phyloP scores from a whole-genome alignment of 805 yeast species.

The Cyberlindnera nakhonratchasimensis region DNA sequence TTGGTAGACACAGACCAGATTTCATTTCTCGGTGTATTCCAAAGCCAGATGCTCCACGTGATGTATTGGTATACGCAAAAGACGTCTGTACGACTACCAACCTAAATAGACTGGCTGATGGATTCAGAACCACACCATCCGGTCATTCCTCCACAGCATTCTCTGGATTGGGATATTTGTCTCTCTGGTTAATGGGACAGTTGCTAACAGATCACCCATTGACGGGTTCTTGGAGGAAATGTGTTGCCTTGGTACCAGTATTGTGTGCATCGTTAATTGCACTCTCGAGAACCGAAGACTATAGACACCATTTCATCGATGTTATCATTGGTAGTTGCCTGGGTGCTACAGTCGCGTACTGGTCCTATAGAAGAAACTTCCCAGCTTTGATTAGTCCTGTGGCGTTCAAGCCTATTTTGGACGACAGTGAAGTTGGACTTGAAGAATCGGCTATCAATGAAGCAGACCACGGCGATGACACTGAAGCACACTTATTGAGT shows the following conservation, averaged over 20 bases:
- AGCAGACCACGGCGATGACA: constrained; percentile 22
- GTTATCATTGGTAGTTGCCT: constrained; percentile 67
- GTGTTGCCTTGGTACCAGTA: constrained; percentile 51
- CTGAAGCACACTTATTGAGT: constrained; percentile 16
- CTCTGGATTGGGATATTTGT: constrained; percentile 59
- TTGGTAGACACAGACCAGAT: constrained; percentile 92
- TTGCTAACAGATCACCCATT: constrained; percentile 43
- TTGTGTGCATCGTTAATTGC: constrained; percentile 77
- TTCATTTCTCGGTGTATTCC: constrained; percentile 85
- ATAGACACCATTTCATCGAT: constrained; percentile 90
- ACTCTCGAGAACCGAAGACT: constrained; percentile 82
- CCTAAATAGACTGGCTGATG: constrained; percentile 48
- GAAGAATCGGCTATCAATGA: constrained; percentile 22
- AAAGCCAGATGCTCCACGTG: constrained; percentile 49
- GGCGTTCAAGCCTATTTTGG: constrained; percentile 39
- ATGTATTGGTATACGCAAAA: constrained; percentile 52
- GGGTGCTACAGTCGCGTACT: constrained; percentile 58
- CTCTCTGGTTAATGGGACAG: constrained; percentile 70
- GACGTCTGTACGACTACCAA: constrained; percentile 63
- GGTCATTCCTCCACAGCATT: constrained; percentile 76
- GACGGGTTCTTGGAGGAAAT: constrained; percentile 62
- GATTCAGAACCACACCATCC: constrained; percentile 79
- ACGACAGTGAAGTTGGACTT: constrained; percentile 37
- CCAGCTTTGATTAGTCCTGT: constrained; percentile 33
- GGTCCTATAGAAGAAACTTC: constrained; percentile 38